Base-by-base conservation (phyloP, 208 protist genomes). In the Lotmaria passim region DNA sequence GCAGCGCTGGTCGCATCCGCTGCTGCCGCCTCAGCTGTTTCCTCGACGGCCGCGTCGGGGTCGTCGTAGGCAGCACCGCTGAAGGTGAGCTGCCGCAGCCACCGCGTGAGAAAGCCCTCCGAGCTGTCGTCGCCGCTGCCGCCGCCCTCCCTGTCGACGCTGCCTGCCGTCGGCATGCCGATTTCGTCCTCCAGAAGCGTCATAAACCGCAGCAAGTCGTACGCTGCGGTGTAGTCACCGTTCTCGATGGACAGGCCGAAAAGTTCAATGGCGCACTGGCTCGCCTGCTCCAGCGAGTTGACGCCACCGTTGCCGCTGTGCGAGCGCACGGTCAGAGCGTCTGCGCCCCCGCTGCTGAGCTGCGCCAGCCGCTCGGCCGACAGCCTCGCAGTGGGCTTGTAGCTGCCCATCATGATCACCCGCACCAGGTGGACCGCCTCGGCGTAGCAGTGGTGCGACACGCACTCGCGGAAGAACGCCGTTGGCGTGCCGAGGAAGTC, bases 151-250 rank as follows among this genome's bases (percentile, higher is more conserved):
- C 48, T 1, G 28, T 64, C 65, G 19, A 46, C 8, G 24, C 68
- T 47, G 21, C 44, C 56, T 3, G 72, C 68, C 0, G 53, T 70
- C 0, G 82, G 78, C 47, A 88, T 62, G 31, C 59, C 67, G 26
- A 85, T 67, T 53, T 91, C 79, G 51, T 77, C 63, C 30, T 78
- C 75, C 38, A 94, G 34, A n/a, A 91, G 79, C 14, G 86, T 79
- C 44, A 83, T 65, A 68, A 94, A 94, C 39, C 85, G 85, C 60
- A 94, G 69, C 23, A 94, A 73, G 23, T 91, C 83, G 64, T 86
- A 84, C 46, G 87, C 80, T 28, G 83, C 57, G 12, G 57, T 46
- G 69, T 85, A 81, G 43, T 79, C 79, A 24, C 80, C 70, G 23
- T 79, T 73, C 21, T 67, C 57, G 3, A 93, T 41, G 8, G 64